Base-by-base conservation (phyloP, 2,329 filamentous ascomycete genomes). In the Bipolaris bicolor region DNA sequence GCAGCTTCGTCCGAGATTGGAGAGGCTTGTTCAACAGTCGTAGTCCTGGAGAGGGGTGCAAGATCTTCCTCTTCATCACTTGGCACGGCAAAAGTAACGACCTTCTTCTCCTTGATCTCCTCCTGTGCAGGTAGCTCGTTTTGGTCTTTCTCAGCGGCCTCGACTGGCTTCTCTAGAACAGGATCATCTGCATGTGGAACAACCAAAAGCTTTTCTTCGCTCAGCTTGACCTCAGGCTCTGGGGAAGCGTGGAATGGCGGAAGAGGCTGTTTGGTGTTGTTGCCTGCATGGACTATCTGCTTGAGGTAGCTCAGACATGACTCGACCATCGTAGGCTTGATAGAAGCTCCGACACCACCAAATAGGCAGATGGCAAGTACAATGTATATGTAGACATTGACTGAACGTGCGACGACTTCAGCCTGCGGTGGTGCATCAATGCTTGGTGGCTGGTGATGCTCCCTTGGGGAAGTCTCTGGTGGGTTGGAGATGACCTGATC, bases 31-130 rank as follows among this genome's bases (percentile, higher is more conserved):
- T 76, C 72, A 1, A 63, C 65, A 18, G 74, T 76, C 1, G 74
- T 76, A 7, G 69, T 70, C 44, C 72, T 68, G 3, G 71, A 75
- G 5, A 77, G 65, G 18, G 72, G 57, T n/a, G 70, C 63, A 20
- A 74, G 61, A 18, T 75, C 65, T 26, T 70, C 71, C n/a, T 74
- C 72, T 15, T 71, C 66, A 7, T 71, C 66, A 15, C 68, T 67
- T 10, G 71, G 71, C 39, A 74, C 63, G 13, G 66, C 63, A 47
- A 76, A 76, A 4, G 64, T 71, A 10, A 75, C 72, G 11, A 75
- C 72, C 50, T 70, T 73, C 59, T 69, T 70, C 58, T 76, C 69
- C 41, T 73, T 70, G 31, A 37, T 45, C 18, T 75, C 70, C 9
- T 51, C 58, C 15, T 52, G 49, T 33, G 58, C 37, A 24, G 58